Evolutionary conservation across 2,329 filamentous ascomycete genomes (phyloP).

Genomic region (Fusarium sp.): DNA sequence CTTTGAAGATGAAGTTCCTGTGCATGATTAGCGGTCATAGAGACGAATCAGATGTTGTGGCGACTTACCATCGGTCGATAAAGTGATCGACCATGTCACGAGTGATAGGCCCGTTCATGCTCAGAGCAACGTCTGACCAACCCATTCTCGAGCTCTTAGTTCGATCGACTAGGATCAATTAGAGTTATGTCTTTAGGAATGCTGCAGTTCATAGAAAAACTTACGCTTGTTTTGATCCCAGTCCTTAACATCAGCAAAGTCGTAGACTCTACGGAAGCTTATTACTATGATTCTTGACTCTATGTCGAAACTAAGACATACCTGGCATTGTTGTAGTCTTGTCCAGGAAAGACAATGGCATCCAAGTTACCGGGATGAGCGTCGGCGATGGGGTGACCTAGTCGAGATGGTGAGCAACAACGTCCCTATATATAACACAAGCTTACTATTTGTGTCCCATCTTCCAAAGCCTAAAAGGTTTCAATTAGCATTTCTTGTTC

Average conservation of each 20-base stretch:
- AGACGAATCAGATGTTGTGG: accelerated
- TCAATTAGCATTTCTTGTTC: constrained; percentile 31
- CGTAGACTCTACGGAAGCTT: constrained; percentile 66
- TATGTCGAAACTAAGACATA: accelerated
- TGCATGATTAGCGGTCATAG: background rate
- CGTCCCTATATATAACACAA: background rate
- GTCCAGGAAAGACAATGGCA: constrained; percentile 83
- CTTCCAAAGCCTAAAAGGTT: constrained; percentile 73
- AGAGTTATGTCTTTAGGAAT: background rate
- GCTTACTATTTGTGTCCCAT: constrained; percentile 82
- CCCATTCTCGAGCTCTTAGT: constrained; percentile 86
- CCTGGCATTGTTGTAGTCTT: constrained; percentile 90
- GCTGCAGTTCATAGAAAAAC: accelerated
- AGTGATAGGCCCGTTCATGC: constrained; percentile 78
- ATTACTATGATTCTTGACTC: background rate
- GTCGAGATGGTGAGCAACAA: constrained; percentile 16
- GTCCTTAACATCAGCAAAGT: constrained; percentile 80
- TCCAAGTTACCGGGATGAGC: constrained; percentile 82
- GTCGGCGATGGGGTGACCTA: constrained; percentile 81
- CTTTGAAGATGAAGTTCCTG: constrained; percentile 84
- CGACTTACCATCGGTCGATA: constrained; percentile 76
- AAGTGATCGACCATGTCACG: constrained; percentile 82
- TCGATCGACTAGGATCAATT: constrained; percentile 68
- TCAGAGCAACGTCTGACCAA: constrained; percentile 88
- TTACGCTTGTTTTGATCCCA: constrained; percentile 84